Percentiles rank a stretch among this genome's conserved stretches.
phyloP scores from a whole-genome alignment of 805 yeast species.

The Pichia deserticola region DNA sequence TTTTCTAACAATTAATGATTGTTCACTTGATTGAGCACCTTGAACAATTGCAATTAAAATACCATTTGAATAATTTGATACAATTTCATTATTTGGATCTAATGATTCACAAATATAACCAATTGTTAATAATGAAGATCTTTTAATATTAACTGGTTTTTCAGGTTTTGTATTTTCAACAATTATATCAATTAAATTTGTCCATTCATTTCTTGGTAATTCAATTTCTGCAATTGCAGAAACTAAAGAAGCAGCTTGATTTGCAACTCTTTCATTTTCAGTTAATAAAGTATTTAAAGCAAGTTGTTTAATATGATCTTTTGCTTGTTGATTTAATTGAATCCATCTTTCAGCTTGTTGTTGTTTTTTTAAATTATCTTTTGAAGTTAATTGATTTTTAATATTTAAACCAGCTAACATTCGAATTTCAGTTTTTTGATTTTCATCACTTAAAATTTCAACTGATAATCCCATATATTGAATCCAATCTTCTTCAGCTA shows the following conservation, averaged over 20 bases:
- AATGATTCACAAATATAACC: slow-evolving; percentile 96
- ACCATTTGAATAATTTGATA: slow-evolving; percentile 81
- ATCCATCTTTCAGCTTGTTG: slow-evolving; percentile 73
- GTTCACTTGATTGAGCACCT: slow-evolving; percentile 84
- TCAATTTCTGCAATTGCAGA: slow-evolving; percentile 97
- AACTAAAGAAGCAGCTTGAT: slow-evolving; percentile 85
- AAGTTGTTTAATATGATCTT: slow-evolving; percentile 56
- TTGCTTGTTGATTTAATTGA: slow-evolving; percentile 45
- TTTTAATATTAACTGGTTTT: slow-evolving; percentile 71
- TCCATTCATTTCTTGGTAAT: slow-evolving; percentile 83
- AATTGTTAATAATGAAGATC: slow-evolving; percentile 79
- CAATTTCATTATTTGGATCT: slow-evolving; percentile 71
- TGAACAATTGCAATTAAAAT: slow-evolving; percentile 93
- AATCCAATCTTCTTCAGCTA: slow-evolving; percentile 70
- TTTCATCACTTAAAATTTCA: slow-evolving; percentile 60
- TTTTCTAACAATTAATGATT: slow-evolving; percentile 65
- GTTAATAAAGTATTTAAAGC: slow-evolving; percentile 59
- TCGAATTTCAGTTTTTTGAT: slow-evolving; percentile 68
- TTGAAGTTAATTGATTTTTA: slow-evolving; percentile 83
- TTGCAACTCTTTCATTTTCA: slow-evolving; percentile 70
- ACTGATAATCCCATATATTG: slow-evolving; percentile 66
- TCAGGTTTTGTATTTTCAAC: slow-evolving; percentile 81
- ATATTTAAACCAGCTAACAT: slow-evolving; percentile 84
- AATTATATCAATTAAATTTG: slow-evolving; percentile 71
- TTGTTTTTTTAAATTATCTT: slow-evolving; percentile 53